Evolutionary conservation across 495 filamentous ascomycete genomes (phyloP), one percentile per base, ranked within the genome.

Genomic region (Trichoderma reesei): DNA sequence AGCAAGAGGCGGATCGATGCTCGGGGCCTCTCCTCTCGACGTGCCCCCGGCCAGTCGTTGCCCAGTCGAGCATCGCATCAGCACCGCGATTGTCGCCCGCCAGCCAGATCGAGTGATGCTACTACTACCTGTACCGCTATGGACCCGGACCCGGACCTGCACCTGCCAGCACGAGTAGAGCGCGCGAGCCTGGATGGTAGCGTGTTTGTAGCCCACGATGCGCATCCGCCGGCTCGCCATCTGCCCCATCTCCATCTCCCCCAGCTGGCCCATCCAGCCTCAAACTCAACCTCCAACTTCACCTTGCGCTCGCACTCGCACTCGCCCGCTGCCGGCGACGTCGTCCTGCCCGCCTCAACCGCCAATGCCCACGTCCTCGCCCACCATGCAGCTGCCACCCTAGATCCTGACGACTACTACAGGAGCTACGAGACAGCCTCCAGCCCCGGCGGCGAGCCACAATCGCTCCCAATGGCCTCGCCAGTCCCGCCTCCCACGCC

Each of bases 331-430:
- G 67, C 67, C 67, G 39, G 65, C 64, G 67, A 68, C 63, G 62
- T 60, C 68, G 63, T 64, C 51, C 37, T 63, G 65, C 16, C 62
- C 65, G 67, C 68, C 72, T 66, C 70, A 69, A 70, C 76, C 36
- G 68, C 72, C 48, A 75, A 75, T 67, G 69, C 68, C 20, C 66
- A 77, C 64, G 73, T 73, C 65, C 72, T 68, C 66, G 71, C 75
- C 68, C 71, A 64, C 64, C 65, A 74, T 70, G 69, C 73, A 70
- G 65, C 66, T 71, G 67, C 69, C 69, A 60, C 65, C 69, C 11
- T 72, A 69, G 72, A 81, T 64, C 80, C 80, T 41, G 80, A 78
- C 75, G 75, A 82, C 63, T 84, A 82, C 68, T 83, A 84, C 69
- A 74, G 76, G 67, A 76, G 73, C 68, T 79, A 79, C 67, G 76